Base-by-base conservation (phyloP, 768 basidiomycete species). In the Mycena vulgaris region DNA sequence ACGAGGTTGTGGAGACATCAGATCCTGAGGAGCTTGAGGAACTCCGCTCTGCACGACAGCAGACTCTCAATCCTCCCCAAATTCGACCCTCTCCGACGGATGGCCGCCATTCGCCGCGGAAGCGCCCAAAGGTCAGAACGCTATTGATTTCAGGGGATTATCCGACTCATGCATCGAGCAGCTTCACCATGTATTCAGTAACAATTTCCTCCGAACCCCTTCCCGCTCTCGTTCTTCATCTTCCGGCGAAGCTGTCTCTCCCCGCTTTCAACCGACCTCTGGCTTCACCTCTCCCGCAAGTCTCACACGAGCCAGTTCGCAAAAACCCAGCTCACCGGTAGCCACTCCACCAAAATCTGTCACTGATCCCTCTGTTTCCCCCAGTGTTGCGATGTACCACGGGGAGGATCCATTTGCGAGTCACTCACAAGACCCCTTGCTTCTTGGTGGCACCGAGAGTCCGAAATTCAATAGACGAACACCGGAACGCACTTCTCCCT, bases 1-100 rank as follows among this genome's bases (percentile, higher is more conserved):
- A 82, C 8, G 89, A 89, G 49, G 75, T 87, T 55, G 86, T 92
- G 17, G 89, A 89, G 74, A 91, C 91, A 21, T 92, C 90, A 5
- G 91, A 92, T 71, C 78, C 81, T 53, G 91, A 91, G 73, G 91
- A 92, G 71, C 83, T 83, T 45, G 88, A 88, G 73, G 82, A 83
- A 51, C 68, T 87, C n/a, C 49, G 66, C 17, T 59, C 70, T 64
- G 74, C 8, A 42, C 56, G 39, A 9, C 67, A 78, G 25, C 52
- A 59, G 55, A 66, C 61, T 14, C 37, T 37, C 28, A 40, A 25
- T 8, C 23, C 63, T n/a, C 21, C 60, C 27, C 52, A 19, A 8
- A 66, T 61, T 19, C 69, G 69, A 10, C 51, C 35, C 48, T 39
- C 63, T 31, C 42, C 30, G 1, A 40, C 19, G 19, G 63, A 63